A percentile compares a stretch with the other conserved stretches of the same genome.
These are phyloP conservation scores for Striga hermonthica DNA, from an alignment of 305 asterid genomes.

Conservation along the genomic window DNA sequence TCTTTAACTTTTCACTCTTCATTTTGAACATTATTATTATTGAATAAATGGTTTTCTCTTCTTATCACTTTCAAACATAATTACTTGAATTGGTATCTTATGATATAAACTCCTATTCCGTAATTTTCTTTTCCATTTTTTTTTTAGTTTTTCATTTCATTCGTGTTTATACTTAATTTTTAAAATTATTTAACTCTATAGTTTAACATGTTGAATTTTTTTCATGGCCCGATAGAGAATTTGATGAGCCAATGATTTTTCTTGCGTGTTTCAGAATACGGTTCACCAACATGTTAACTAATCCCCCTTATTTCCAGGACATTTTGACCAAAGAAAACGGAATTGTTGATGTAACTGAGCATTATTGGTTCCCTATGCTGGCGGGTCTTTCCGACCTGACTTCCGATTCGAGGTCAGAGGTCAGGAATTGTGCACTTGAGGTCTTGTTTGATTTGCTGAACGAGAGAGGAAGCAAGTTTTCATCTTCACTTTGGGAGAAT, in stretches of 20 bases:
- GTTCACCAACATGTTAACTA: no score
- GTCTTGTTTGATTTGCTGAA: constrained; percentile 93
- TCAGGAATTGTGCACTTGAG: constrained; percentile 96
- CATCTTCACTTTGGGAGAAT: constrained; percentile 88
- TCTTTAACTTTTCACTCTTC: no score
- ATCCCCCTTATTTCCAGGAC: constrained; percentile 54
- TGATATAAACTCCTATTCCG: no score
- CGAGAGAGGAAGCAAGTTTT: constrained; percentile 91
- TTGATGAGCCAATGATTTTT: constrained; percentile 17
- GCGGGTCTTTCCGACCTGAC: constrained; percentile 94
- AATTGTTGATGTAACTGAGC: constrained; percentile 67
- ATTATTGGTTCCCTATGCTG: constrained; percentile 96
- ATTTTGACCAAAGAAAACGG: constrained; percentile 50
- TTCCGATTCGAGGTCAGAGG: constrained; percentile 92
- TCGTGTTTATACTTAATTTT: no score
- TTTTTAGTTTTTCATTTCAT: no score
- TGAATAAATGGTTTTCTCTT: no score
- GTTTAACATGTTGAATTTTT: no score
- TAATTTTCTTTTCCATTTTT: no score
- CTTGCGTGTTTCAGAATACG: background rate
- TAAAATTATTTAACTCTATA: no score
- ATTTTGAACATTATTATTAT: no score
- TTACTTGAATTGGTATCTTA: no score
- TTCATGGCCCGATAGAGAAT: background rate
- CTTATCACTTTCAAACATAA: no score